Evolutionary conservation across 2,329 filamentous ascomycete genomes (phyloP).

Genomic region (Ilyonectria destructans): DNA sequence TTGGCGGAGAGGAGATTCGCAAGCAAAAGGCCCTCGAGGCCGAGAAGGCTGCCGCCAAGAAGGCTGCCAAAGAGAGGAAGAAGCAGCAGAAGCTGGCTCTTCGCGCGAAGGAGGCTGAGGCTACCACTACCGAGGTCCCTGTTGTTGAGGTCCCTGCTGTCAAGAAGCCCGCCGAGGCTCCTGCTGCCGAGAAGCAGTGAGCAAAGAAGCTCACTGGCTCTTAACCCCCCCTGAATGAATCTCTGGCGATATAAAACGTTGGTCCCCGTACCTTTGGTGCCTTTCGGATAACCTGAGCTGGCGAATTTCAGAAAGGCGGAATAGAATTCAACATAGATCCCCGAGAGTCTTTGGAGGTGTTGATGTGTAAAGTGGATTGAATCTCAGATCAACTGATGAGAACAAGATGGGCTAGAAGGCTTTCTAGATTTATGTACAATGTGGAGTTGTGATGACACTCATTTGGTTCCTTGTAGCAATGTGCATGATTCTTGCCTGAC

Average conservation of each 20-base stretch:
- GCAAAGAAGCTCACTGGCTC: neutral
- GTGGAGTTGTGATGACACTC: constrained; percentile 12
- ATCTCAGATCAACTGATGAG: constrained; percentile 45
- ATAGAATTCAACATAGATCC: constrained; percentile 31
- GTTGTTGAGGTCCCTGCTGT: constrained; percentile 23
- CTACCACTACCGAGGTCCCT: constrained; percentile 30
- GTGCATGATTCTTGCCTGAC: neutral
- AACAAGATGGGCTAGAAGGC: constrained; percentile 38
- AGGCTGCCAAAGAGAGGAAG: constrained; percentile 66
- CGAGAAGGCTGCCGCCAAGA: constrained; percentile 67
- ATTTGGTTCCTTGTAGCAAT: neutral
- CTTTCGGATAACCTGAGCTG: constrained; percentile 20
- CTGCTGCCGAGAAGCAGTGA: constrained; percentile 41
- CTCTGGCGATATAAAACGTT: neutral
- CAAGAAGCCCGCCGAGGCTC: constrained; percentile 39
- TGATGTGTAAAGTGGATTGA: constrained; percentile 42
- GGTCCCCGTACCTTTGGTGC: neutral
- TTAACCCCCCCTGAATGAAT: neutral
- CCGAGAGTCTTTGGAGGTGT: constrained; percentile 31
- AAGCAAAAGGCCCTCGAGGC: constrained; percentile 77
- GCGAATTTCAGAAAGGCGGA: constrained; percentile 22
- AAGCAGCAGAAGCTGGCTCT: constrained; percentile 61
- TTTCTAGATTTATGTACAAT: constrained; percentile 33
- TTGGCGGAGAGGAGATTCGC: constrained; percentile 76
- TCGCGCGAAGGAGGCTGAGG: constrained; percentile 28